Conservation (phyloP, 2,329 filamentous ascomycete species). For the Aphanocladium album region DNA sequence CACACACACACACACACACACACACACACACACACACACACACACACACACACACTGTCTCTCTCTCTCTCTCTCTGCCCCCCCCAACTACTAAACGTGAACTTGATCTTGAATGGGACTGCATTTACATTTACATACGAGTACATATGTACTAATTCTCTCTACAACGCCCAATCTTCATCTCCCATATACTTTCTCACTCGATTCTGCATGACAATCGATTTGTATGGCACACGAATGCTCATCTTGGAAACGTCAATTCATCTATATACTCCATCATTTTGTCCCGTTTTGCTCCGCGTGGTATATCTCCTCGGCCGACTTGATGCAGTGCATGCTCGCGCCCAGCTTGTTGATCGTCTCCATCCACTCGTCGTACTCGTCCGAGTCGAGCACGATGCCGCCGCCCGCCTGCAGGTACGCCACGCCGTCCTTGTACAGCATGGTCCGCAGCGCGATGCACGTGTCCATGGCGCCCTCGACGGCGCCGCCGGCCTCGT, state of each 20-base stretch:
- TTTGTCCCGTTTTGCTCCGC: constrained; percentile 23
- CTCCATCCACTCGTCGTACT: constrained; percentile 90
- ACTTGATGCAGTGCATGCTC: constrained; percentile 82
- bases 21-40: not conserved
- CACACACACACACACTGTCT: not conserved
- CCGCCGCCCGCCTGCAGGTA: constrained; percentile 89
- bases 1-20: not conserved
- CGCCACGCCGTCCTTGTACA: constrained; percentile 83
- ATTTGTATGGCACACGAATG: too few species aligned
- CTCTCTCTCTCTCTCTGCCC: too few species aligned
- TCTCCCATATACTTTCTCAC: too few species aligned
- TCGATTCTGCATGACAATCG: too few species aligned
- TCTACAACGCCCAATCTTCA: too few species aligned
- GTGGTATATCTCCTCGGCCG: constrained; percentile 66
- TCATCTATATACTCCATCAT: not conserved
- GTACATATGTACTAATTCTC: too few species aligned
- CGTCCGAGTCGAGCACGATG: constrained; percentile 91
- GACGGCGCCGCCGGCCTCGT: constrained; percentile 53
- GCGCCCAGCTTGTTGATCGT: constrained; percentile 89
- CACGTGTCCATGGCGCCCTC: constrained; percentile 91
- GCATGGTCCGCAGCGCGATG: constrained; percentile 81
- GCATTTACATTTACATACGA: too few species aligned
- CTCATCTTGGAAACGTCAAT: not conserved
- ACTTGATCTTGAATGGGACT: too few species aligned
- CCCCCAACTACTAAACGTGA: too few species aligned